phyloP scores from a whole-genome alignment of 768 basidiomycete species.

The Rhizopogon salebrosus region DNA sequence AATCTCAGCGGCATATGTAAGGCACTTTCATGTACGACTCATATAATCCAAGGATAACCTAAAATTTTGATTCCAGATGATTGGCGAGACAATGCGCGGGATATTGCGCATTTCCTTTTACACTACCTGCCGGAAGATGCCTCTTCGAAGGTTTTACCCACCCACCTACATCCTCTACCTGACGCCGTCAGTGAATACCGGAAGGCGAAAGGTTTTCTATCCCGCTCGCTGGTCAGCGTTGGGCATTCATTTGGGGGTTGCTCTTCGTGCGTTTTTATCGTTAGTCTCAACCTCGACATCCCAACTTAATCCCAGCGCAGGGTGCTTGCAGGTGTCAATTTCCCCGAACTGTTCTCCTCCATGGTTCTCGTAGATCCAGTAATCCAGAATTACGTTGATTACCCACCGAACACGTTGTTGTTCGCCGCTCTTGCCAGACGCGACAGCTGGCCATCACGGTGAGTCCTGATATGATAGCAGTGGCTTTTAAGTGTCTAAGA shows the following conservation, averaged over 20 bases:
- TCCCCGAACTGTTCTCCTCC: constrained; percentile 63
- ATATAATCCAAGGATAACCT: not conserved
- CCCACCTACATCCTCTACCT: constrained; percentile 46
- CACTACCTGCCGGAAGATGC: constrained; percentile 53
- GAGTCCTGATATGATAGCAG: constrained; percentile 7
- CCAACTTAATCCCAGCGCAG: constrained; percentile 33
- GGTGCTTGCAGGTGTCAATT: constrained; percentile 56
- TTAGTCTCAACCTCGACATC: not conserved
- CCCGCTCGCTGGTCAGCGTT: constrained; percentile 55
- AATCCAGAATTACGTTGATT: constrained; percentile 21
- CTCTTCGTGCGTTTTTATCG: constrained; percentile 48
- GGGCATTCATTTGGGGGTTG: constrained; percentile 88
- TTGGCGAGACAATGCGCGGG: constrained; percentile 74
- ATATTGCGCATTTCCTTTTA: constrained; percentile 70
- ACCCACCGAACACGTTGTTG: constrained; percentile 14
- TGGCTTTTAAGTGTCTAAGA: not conserved
- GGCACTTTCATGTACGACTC: constrained; percentile 15
- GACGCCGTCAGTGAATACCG: constrained; percentile 37
- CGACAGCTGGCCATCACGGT: constrained; percentile 60
- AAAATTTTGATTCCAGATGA: constrained; percentile 44
- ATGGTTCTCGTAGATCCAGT: constrained; percentile 80
- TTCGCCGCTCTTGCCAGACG: constrained; percentile 53
- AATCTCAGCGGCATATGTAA: constrained; percentile 55
- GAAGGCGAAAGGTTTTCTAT: constrained; percentile 38
- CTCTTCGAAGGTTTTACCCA: constrained; percentile 37